These are phyloP conservation scores for Triticum dicoccoides DNA, from an alignment of 176 grass and related monocot genomes.

Conservation along the genomic window DNA sequence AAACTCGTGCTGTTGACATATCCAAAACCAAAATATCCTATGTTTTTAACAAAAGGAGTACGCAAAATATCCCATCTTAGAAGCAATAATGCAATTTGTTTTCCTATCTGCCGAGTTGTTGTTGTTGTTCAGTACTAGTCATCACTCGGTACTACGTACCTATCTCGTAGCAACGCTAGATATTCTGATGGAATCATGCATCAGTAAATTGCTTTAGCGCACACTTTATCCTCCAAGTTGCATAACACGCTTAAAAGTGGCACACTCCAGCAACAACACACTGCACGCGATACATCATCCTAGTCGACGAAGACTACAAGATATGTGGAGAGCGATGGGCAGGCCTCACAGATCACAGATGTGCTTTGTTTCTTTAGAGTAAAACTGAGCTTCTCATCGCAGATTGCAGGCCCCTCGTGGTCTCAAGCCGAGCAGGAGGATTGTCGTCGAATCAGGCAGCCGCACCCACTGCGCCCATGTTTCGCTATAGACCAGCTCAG, in stretches of 20 bases:
- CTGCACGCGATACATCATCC: background rate
- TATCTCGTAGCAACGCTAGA: background rate
- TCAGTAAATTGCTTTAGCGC: background rate
- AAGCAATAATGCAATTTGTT: background rate
- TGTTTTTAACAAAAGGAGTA: background rate
- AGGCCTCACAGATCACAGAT: background rate
- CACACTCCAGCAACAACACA: background rate
- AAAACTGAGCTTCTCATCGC: background rate
- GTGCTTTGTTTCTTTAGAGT: constrained; percentile 8
- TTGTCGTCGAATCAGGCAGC: constrained; percentile 17
- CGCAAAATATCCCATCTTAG: background rate
- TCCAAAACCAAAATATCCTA: background rate
- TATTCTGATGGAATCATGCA: background rate
- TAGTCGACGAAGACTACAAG: background rate
- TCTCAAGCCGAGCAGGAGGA: background rate
- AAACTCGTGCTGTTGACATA: too few relatives aligned
- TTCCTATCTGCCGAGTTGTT: background rate
- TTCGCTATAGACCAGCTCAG: background rate
- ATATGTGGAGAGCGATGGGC: background rate
- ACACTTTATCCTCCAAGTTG: background rate
- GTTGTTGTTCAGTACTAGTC: background rate
- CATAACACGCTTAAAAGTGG: constrained; percentile 25
- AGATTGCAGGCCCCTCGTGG: background rate
- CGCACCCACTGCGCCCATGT: background rate
- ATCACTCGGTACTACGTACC: background rate